Evolutionary conservation across 2,329 filamentous ascomycete genomes (phyloP).

Genomic region (Didymella glomerata): DNA sequence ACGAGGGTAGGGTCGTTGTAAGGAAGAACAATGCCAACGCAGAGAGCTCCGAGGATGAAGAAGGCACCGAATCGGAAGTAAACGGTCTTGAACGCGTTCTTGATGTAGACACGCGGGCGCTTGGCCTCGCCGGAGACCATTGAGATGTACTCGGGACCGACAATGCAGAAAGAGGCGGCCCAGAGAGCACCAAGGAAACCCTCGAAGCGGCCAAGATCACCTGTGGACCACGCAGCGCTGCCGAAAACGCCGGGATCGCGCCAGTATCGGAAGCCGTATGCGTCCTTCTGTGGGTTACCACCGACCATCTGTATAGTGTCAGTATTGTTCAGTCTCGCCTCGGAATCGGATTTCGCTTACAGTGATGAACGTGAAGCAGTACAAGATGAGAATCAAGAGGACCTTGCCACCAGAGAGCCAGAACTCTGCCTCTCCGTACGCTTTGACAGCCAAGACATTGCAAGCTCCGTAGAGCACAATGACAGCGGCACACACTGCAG

Average conservation of each 20-base stretch:
- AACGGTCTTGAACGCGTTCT: constrained; percentile 59
- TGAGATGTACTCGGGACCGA: constrained; percentile 59
- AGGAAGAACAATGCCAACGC: constrained; percentile 60
- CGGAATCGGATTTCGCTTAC: neutral
- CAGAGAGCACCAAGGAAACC: constrained; percentile 52
- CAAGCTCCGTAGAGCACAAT: constrained; percentile 56
- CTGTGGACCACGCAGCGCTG: constrained; percentile 32
- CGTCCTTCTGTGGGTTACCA: constrained; percentile 54
- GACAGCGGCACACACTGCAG: constrained; percentile 52
- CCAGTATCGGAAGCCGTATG: constrained; percentile 58
- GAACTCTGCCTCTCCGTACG: constrained; percentile 57
- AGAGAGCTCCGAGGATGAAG: constrained; percentile 58
- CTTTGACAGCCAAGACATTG: constrained; percentile 57
- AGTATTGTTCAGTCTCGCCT: neutral
- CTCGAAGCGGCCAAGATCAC: constrained; percentile 43
- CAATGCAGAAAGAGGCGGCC: constrained; percentile 58
- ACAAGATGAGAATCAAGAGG: constrained; percentile 56
- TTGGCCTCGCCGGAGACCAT: constrained; percentile 60
- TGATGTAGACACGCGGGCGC: constrained; percentile 57
- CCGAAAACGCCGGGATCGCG: constrained; percentile 48
- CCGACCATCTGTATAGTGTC: constrained; percentile 47
- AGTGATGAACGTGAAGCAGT: constrained; percentile 58
- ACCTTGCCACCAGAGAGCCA: constrained; percentile 58
- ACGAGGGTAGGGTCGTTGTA: constrained; percentile 77
- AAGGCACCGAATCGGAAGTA: constrained; percentile 58